Evolutionary conservation across 805 yeast species (phyloP), one percentile per base, ranked within the genome.

Genomic region (Metschnikowia kunwiensis): DNA sequence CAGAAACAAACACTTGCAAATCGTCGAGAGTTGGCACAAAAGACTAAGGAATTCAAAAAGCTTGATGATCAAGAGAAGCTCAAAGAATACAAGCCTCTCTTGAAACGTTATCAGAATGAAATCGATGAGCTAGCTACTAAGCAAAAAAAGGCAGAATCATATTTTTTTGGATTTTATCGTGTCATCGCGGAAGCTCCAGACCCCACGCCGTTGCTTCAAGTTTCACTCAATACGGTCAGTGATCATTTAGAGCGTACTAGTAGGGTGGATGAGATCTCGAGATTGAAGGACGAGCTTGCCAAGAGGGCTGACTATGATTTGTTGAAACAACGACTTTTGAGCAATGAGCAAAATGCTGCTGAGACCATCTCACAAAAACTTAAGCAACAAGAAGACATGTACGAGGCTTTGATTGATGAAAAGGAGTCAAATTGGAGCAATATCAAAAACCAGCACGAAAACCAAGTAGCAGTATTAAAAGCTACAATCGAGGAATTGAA

Each of bases 111-210:
- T 54, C 98, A 91, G 60, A 76, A 80, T 38, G 97, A 88, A 55
- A 85, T 91, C 51, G 98, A 91, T 57, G 65, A 70, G 27, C 66
- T 91, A 46, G 86, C 96, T 1, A 77, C 77, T 47, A 77, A 93
- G 44, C 79, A 86, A 36, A 86, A 89, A 54, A 67, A 60, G 29
- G 77, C 85, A 1, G 97, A 93, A 53, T 67, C 72, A 24, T 71
- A 79, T 20, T 82, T 93, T 52, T 76, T 88, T 55, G 78, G 80
- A 13, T 68, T 86, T 15, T 91, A 91, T 63, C 68, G 86, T 38
- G 68, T 78, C 11, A 63, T 91, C 5, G 86, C 88, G 5, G 96
- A 89, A 57, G 89, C 94, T 0, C 97, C 97, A 0, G 97, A 91
- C 62, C 97, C 97, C 1, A 77, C 74, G 43, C 94, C 95, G 4